Evolutionary conservation across 2,329 filamentous ascomycete genomes (phyloP), one percentile per base, ranked within the genome.

Genomic region (Aspergillus sclerotialis): DNA sequence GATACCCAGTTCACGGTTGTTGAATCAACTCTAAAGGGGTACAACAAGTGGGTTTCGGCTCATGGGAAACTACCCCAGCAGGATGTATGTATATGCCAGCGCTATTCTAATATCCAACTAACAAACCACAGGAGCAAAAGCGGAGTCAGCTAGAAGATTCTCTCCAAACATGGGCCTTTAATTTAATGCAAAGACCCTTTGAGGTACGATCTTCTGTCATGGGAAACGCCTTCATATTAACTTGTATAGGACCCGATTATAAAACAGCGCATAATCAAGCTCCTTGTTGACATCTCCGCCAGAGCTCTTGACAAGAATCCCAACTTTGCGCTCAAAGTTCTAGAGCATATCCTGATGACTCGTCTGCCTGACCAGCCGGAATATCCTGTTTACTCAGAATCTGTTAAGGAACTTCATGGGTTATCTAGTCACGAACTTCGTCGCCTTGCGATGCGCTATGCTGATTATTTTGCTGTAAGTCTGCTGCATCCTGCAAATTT

Each of bases 1-100:
- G 92, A 98, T 57, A 84, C 88, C 0, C 84, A 94, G 45, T 90
- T 90, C 48, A 87, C 86, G 0, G 83, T 94, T 15, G 82, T 95
- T 2, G 86, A 95, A 55, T 82, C 88, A 16, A 83, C 86, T 1
- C 66, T 96, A 18, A 94, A 89, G 56, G 92, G 90, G 1, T 94
- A 89, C 47, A 76, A 80, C 45, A 89, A 86, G 55, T 94, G 87
- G 85, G 73, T 82, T 32, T 60, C 65, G 12, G 58, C 53, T 0
- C 70, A 72, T 48, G 72, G 71, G 15, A 63, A 65, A 38, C 65
- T 72, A 28, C 69, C 71, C 2, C 67, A 73, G 43, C 57, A 72
- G 50, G 63, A 69, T 54, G 64, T 64, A 48, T 39, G 60, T 45
- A 21, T 13, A 21, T 12, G 6, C 26, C 23, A 7, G 15, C 2